phyloP scores from a whole-genome alignment of 2,329 filamentous ascomycete genomes.

The Dissoconium aciculare region DNA sequence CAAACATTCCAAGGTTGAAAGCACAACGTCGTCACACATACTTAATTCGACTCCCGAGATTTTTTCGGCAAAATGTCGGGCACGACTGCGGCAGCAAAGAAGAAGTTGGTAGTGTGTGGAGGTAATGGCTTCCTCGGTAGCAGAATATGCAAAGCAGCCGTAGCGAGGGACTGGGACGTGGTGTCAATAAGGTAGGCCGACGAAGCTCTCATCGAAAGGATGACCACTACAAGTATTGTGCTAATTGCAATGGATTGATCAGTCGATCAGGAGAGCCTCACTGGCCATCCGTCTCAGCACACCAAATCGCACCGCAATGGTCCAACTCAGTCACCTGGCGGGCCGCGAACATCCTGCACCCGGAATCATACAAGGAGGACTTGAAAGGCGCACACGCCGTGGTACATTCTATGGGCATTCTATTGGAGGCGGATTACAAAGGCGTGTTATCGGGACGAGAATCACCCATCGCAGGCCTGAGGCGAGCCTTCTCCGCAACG shows the following conservation, averaged over 20 bases:
- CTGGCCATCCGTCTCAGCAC: conserved; percentile 69
- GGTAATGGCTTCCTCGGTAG: conserved; percentile 78
- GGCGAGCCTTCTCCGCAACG: conserved; percentile 57
- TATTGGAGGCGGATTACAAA: conserved; percentile 97
- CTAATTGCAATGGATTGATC: conserved; percentile 2
- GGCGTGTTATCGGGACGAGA: conserved; percentile 72
- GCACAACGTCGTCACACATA: too few relatives aligned
- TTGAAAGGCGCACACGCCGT: conserved; percentile 69
- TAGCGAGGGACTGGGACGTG: conserved; percentile 76
- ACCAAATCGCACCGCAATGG: conserved; percentile 59
- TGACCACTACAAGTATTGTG: neutral
- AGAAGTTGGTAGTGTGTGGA: conserved; percentile 78
- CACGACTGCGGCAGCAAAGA: conserved; percentile 36
- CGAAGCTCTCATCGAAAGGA: neutral
- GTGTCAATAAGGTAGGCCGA: conserved; percentile 66
- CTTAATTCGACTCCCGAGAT: too few relatives aligned
- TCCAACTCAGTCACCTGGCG: conserved; percentile 73
- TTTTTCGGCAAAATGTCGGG: too few relatives aligned
- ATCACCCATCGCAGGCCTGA: conserved; percentile 62
- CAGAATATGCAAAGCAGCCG: conserved; percentile 81
- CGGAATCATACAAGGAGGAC: conserved; percentile 60
- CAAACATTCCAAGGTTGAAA: too few relatives aligned
- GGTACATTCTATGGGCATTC: conserved; percentile 88
- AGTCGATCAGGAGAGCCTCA: conserved; percentile 82
- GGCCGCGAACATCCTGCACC: conserved; percentile 72